Evolutionary conservation across 345 rosid genomes (phyloP).

Genomic region (Viola odorata): DNA sequence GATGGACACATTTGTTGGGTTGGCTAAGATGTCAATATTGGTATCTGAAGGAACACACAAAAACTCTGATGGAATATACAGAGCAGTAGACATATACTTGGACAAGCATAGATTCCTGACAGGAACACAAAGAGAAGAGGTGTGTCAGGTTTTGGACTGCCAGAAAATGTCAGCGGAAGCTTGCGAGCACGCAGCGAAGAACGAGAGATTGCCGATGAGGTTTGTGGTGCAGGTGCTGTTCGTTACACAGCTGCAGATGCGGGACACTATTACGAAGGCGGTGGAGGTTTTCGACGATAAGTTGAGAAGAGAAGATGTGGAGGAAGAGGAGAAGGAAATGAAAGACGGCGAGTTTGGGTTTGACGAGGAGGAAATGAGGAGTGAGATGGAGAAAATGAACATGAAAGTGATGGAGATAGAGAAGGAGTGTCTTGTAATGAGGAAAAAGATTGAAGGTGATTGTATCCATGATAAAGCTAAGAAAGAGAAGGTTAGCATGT

Average conservation of each 20-base stretch:
- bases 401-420: slow-evolving; percentile 55
- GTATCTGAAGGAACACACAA: slow-evolving; percentile 37
- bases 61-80: slow-evolving; percentile 62
- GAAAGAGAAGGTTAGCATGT: slow-evolving; percentile 44
- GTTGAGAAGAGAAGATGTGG: slow-evolving; percentile 13
- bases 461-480: slow-evolving; percentile 20
- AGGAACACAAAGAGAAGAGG: slow-evolving; percentile 58
- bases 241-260: slow-evolving; percentile 53
- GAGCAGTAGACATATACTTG: slow-evolving; percentile 63
- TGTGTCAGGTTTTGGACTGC: slow-evolving; percentile 57
- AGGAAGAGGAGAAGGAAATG: slow-evolving; percentile 3
- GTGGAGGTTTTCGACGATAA: slow-evolving; percentile 22
- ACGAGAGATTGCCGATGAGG: slow-evolving; percentile 62
- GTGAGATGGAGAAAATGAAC: slow-evolving; percentile 56
- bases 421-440: slow-evolving; percentile 40
- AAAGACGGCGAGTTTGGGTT: slow-evolving; percentile 1
- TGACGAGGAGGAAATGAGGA: slow-evolving; percentile 34
- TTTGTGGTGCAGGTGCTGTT: slow-evolving; percentile 47
- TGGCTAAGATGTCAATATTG: slow-evolving; percentile 50
- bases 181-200: slow-evolving; percentile 51
- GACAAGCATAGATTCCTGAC: slow-evolving; percentile 53
- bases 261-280: slow-evolving; percentile 40
- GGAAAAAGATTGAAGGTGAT: slow-evolving; percentile 40
- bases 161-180: slow-evolving; percentile 61
- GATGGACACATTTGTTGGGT: slow-evolving; percentile 39